Evolutionary conservation across 441 rosid species (phyloP), one percentile per base, ranked within the genome.

Genomic region (Aquilaria agallochum): DNA sequence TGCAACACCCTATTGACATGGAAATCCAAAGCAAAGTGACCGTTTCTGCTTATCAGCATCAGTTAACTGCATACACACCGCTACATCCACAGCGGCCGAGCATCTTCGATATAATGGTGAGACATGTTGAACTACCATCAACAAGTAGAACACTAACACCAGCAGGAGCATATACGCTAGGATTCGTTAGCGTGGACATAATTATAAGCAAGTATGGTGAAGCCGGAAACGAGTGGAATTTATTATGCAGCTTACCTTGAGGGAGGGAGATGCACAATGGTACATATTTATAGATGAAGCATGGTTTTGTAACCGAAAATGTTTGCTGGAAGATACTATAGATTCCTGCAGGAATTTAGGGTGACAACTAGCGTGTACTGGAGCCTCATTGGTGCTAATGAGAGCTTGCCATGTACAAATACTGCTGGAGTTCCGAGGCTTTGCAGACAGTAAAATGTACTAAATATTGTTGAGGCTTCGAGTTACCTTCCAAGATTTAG

Each of bases 41-140:
- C 6, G 31, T 44, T n/a, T 47, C 30, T 2, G 36, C 11, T 42
- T 58, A 58, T 4, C 31, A 27, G 61, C 20, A 42, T 42, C 14
- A 40, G 9, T 10, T 40, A 40, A 40, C 45, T 40, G 45, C 45
- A 40, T 40, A 40, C 2, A 13, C 64, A 80, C 85, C 84, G 71
- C 59, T 55, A 63, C 80, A 74, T 53, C 82, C 81, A 60, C 50
- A 55, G 42, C 14, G 20, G 5, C 11, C 46, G 13, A 78, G 86
- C 80, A 80, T 78, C 55, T 52, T 70, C 3, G 81, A 74, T 55
- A 65, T 58, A 54, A 78, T 64, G 47, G 69, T 34, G 27, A 80
- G 76, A 58, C 77, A 65, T 5, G 72, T 69, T 3, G 77, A 61
- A 65, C 80, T 75, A 53, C 55, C 59, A 9, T 85, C 88, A 57